Evolutionary conservation across 208 protist genomes (phyloP), one percentile per base, ranked within the genome.

Genomic region (Trypanosoma boissoni): DNA sequence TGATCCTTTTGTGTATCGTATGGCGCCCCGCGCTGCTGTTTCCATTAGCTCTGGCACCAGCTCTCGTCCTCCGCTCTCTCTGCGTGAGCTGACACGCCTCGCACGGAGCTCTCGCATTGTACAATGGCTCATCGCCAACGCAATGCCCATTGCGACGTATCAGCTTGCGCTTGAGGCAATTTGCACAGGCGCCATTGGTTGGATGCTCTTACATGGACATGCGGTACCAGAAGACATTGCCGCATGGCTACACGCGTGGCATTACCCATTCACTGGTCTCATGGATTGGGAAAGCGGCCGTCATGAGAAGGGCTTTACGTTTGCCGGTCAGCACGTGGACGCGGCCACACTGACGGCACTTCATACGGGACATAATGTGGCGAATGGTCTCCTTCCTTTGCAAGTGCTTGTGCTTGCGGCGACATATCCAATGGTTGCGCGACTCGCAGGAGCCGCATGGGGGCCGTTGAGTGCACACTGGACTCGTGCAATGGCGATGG

Each of bases 321-420:
- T 85, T 29, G 81, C 70, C 3, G 67, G 72, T 6, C 63, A 72
- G 26, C 49, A 65, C 20, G 52, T 88, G 3, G 77, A 82, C 51
- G 68, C 80, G 16, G 65, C 58, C 52, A 86, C 78, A 51, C 69
- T 88, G 16, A 87, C 78, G 2, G 85, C 80, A 3, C 42, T 76
- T 45, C 75, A 86, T 66, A 78, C 64, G n/a, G 74, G 71, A 12
- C 76, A 88, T 72, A 81, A 80, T 50, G 75, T 92, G 23, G 78
- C 79, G 18, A 83, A 59, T 39, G 80, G 78, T 2, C 50, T 92
- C 16, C 55, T 92, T 5, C 85, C 85, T 6, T 23, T 88, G 36
- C 80, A 88, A 54, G 52, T 83, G 32, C 45, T 83, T 27, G 14
- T 92, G 10, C 41, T 92, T 18, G 54, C 68, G 9, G 26, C 55